Evolutionary conservation across 306 rosid species (phyloP), one percentile per base, ranked within the genome.

Genomic region (Glycyrrhiza uralensis): DNA sequence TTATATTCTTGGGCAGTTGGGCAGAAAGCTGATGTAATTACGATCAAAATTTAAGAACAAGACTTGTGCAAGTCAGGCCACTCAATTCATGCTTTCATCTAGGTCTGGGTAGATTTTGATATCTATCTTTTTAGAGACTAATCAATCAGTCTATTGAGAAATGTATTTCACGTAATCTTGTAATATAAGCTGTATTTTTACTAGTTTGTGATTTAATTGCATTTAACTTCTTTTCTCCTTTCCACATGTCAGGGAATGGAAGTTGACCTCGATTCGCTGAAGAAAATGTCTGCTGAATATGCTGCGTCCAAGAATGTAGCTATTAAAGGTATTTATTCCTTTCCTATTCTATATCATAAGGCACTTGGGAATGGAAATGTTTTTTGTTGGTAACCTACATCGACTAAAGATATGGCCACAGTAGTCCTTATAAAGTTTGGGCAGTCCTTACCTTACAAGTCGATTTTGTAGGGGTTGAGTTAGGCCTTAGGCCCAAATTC

Each of bases 271-370:
- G 24, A 77, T 54, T 42, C 11, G 61, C 67, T 93, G 66, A 87
- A 87, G 91, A 63, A 84, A 74, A 82, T 78, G 82, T 88, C 90
- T 55, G 71, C 82, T n/a, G 93, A 89, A 57, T 93, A 90, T 80
- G 86, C 83, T 39, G 82, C 78, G 69, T 85, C 96, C 22, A 90
- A 88, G 87, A 82, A 81, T 49, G 33, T 80, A 36, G 98, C 96
- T 35, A 72, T 89, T 35, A 19, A 41, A 63, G 98, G 94, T 89
- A 80, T 28, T n/a, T 22, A 29, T 57, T 45, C 32, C 30, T 46
- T 6, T 72, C 44, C 45, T 70, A 10, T 52, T 19, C 46, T 51
- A 51, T 42, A 65, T 65, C 72, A 69, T n/a, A 7, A 7, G 29
- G 69, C 24, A 17, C 47, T 42, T 17, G 28, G 52, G 33, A 4